Evolutionary conservation across 345 rosid species (phyloP), one percentile per base, ranked within the genome.

Genomic region (Lumnitzera racemosa): DNA sequence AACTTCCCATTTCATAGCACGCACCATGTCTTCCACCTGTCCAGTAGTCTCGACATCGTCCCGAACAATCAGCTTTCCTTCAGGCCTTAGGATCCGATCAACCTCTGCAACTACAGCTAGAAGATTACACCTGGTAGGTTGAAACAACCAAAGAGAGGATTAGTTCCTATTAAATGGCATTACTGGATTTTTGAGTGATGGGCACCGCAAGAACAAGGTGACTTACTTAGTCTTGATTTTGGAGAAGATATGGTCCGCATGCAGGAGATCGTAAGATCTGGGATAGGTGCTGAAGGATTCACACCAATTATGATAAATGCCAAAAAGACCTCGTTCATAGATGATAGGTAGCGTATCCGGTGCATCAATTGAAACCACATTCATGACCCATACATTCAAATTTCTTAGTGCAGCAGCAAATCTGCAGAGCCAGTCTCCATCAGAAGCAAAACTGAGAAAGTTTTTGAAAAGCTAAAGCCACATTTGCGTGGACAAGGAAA

Each of bases 231-330:
- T 81, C 61, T 84, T 83, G 72, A 86, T 61, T 66, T 76, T 81
- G 68, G 97, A 90, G 86, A 94, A 86, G 46, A 94, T 89, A 80
- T 94, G 97, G 70, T 94, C 97, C 0, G 97, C 96, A 61, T 94
- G 99, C 55, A 94, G 85, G 70, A 94, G 95, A 80, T 94, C 99
- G 53, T 90, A 90, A 25, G 96, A 71, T 77, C 97, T 81, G n/a
- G 99, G 99, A 53, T 94, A 90, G 54, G 99, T 94, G 74, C 79
- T 94, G 70, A 94, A 94, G 57, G 99, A 88, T 75, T 94, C 89
- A 6, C 97, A 90, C 99, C 99, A 94, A 56, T 90, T 96, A 55
- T 94, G 99, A 72, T 94, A 94, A 51, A 86, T 83, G 48, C 97
- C 99, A 4, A 94, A 86, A 23, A 94, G 85, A 56, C 99, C 99